Evolutionary conservation across 1,139 yeast genomes (phyloP).

Genomic region (Eremothecium cymbalariae): DNA sequence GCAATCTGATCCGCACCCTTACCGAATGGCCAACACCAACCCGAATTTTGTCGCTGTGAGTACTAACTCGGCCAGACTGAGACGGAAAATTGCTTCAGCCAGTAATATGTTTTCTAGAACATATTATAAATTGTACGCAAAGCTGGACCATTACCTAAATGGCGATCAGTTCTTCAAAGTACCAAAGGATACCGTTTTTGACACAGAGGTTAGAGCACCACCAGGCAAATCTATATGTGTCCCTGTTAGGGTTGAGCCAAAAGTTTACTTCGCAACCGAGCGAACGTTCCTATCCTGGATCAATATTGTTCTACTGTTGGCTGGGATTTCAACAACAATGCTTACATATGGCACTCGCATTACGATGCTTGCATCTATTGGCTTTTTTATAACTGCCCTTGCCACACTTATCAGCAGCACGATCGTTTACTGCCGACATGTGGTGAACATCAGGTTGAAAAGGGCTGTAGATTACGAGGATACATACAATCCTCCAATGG

Average conservation of each 20-base stretch:
- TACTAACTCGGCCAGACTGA: conserved; percentile 23
- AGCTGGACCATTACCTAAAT: conserved; percentile 43
- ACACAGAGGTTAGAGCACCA: conserved; percentile 57
- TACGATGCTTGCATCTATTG: conserved; percentile 75
- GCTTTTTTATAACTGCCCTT: conserved; percentile 79
- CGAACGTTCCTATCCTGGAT: conserved; percentile 75
- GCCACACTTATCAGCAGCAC: conserved; percentile 68
- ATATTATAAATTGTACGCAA: conserved; percentile 17
- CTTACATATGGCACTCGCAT: conserved; percentile 58
- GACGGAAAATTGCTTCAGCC: conserved; percentile 22
- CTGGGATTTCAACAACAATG: conserved; percentile 65
- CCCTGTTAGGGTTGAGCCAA: conserved; percentile 77
- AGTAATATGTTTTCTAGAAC: conserved; percentile 18
- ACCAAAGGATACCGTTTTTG: conserved; percentile 75
- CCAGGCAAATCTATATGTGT: conserved; percentile 68
- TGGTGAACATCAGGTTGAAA: conserved; percentile 71
- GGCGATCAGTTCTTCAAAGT: conserved; percentile 67
- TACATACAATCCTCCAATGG: conserved; percentile 74
- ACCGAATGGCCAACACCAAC: conserved; percentile 4
- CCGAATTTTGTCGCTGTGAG: conserved; percentile 30
- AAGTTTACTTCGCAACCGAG: conserved; percentile 78
- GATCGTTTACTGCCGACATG: conserved; percentile 72
- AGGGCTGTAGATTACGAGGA: conserved; percentile 82
- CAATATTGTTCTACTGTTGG: conserved; percentile 61
- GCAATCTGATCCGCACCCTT: conserved; percentile 3